Evolutionary conservation across 345 rosid species (phyloP).

Genomic region (Eucalyptus fibrosa): DNA sequence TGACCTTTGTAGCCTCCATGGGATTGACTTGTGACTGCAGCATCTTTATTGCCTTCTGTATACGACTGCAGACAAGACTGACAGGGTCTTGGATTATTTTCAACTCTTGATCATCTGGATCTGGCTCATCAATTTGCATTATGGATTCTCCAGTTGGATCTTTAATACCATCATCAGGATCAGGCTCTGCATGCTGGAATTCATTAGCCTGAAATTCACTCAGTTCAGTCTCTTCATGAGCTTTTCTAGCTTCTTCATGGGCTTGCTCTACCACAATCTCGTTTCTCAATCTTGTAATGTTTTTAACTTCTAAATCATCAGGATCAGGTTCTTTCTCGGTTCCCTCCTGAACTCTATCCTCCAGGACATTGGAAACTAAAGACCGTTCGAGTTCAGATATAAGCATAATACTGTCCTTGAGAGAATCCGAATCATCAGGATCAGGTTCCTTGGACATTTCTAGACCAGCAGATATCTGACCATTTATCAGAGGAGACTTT

Average conservation of each 20-base stretch:
- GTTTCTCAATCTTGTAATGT: neutral
- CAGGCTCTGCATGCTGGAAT: constrained; percentile 8
- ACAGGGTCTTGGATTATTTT: constrained; percentile 74
- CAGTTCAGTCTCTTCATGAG: constrained; percentile 2
- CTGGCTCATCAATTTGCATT: constrained; percentile 53
- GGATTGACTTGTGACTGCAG: constrained; percentile 44
- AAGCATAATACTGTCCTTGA: neutral
- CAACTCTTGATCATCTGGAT: constrained; percentile 69
- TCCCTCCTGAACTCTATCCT: neutral
- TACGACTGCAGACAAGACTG: constrained; percentile 33
- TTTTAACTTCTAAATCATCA: constrained; percentile 20
- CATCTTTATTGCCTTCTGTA: constrained; percentile 51
- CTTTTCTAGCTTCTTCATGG: neutral
- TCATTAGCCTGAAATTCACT: constrained; percentile 8
- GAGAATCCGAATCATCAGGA: constrained; percentile 19
- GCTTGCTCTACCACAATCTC: constrained; percentile 3
- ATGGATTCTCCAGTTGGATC: constrained; percentile 8
- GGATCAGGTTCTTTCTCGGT: constrained; percentile 50
- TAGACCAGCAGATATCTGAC: neutral
- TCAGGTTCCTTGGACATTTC: constrained; percentile 7
- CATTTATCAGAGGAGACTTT: neutral
- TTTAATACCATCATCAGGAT: constrained; percentile 15
- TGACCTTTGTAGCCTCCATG: constrained; percentile 22
- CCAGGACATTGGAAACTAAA: neutral
- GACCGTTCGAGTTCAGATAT: neutral